Base-by-base conservation (phyloP, 495 filamentous ascomycete genomes). In the Xylaria castorea region DNA sequence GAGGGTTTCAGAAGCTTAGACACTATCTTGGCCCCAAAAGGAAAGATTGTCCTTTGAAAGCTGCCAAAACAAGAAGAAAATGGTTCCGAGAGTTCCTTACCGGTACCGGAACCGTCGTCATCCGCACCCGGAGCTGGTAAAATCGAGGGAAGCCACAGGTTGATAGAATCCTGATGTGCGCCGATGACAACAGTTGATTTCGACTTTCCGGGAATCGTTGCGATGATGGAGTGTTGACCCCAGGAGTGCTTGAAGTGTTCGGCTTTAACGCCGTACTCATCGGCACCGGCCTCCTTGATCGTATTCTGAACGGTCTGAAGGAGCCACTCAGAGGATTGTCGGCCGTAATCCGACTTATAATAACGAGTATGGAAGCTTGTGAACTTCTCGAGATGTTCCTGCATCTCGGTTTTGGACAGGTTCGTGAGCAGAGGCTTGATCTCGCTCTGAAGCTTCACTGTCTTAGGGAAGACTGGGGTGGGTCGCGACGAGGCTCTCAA, bases 141-240 rank as follows among this genome's bases (percentile, higher is more conserved):
- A 51, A 97, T 82, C 1, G 91, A 93, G 0, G 95, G 97, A 9
- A 97, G 82, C 84, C 93, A 96, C 25, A 97, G 86, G 79, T 97
- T 97, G 82, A 97, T 96, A 74, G 92, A 95, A 76, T 91, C 88
- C 70, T 89, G 87, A 79, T 90, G 89, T 0, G 89, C 89, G 46
- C 89, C 87, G 60, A 91, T 83, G 40, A 91, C 83, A 66, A 98
- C 86, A 5, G 96, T 98, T 78, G 92, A 91, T 71, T 97, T 90
- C 38, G 87, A 91, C 82, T 91, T 87, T 61, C 97, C 97, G 0
- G 96, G 96, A 71, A 99, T 93, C 14, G 92, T 95, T 18, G 94
- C 95, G 79, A 99, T 97, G 76, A 98, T 89, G 75, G 91, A 94
- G 81, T 90, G 92, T 80, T 99, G 96, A 62, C 90, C 92, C 95